Conservation (phyloP, 441 rosid genomes). For the Gossypium aridum region DNA sequence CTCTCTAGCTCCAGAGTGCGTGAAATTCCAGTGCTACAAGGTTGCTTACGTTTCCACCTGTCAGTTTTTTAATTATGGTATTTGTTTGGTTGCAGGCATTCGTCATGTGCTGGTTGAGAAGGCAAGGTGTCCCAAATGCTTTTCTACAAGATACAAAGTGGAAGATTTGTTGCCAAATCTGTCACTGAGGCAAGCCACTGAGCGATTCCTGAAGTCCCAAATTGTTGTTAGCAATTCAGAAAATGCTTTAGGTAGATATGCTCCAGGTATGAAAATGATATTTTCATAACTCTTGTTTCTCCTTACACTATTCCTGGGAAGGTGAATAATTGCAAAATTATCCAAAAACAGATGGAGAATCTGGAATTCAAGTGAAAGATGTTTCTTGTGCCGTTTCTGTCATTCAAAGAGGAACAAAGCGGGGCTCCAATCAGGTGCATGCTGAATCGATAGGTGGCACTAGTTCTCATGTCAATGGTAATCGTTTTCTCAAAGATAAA, state of each 20-base stretch:
- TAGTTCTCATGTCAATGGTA: constrained; percentile 12
- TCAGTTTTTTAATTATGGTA: background rate
- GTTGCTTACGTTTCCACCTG: constrained; percentile 6
- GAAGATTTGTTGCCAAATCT: constrained; percentile 49
- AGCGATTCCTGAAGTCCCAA: constrained; percentile 34
- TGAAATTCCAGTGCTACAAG: background rate
- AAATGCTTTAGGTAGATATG: constrained; percentile 26
- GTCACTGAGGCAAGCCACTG: constrained; percentile 46
- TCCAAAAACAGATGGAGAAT: constrained; percentile 40
- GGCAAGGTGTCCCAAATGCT: constrained; percentile 43
- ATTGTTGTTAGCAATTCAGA: constrained; percentile 23
- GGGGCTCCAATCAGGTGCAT: constrained; percentile 31
- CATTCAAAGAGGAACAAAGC: constrained; percentile 24
- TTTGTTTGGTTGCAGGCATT: constrained; percentile 34
- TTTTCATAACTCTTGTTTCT: background rate
- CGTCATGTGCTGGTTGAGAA: constrained; percentile 28
- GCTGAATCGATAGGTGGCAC: constrained; percentile 19
- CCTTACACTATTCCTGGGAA: background rate
- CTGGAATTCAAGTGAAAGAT: constrained; percentile 47
- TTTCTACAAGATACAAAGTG: constrained; percentile 31
- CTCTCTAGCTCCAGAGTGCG: background rate
- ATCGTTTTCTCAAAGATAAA: constrained; percentile 11
- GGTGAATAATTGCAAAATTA: constrained; percentile 1
- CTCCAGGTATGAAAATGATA: constrained; percentile 28
- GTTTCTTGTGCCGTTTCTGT: constrained; percentile 27